phyloP scores from a whole-genome alignment of 352 stramenopile genomes.

The Phytophthora citricola region DNA sequence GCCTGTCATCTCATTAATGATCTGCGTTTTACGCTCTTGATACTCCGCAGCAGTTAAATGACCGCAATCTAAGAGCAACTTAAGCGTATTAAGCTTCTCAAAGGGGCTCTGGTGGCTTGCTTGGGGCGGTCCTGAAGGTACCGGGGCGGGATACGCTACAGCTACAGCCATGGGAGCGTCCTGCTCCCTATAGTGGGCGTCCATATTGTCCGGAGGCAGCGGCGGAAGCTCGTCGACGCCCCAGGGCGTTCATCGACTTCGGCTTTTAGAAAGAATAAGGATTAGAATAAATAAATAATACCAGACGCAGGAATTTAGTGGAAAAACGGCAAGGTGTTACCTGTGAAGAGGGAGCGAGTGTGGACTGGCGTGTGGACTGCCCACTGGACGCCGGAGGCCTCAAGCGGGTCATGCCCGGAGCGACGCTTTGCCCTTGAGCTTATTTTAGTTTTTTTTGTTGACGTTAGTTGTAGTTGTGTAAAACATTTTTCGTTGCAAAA shows the following conservation, averaged over 20 bases:
- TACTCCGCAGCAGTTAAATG: slow-evolving; percentile 84
- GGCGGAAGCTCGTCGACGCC: slow-evolving; percentile 21
- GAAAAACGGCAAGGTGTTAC: slow-evolving; percentile 11
- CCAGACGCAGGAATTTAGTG: slow-evolving; percentile 1
- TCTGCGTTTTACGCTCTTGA: slow-evolving; percentile 84
- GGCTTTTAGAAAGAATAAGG: not conserved
- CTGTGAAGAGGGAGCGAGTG: slow-evolving; percentile 16
- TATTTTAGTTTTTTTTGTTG: too few relatives aligned
- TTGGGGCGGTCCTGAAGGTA: not conserved
- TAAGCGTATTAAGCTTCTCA: slow-evolving; percentile 88
- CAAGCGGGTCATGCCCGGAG: slow-evolving; percentile 10
- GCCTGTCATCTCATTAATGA: slow-evolving; percentile 90
- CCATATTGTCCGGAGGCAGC: slow-evolving; percentile 18
- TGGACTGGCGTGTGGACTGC: slow-evolving; percentile 16
- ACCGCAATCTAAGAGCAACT: slow-evolving; percentile 79
- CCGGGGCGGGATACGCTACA: slow-evolving; percentile 26
- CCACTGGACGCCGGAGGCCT: slow-evolving; percentile 11
- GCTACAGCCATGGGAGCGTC: slow-evolving; percentile 29
- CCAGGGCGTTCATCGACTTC: slow-evolving; percentile 22
- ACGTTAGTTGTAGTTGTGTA: too few relatives aligned
- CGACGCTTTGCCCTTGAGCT: slow-evolving; percentile 9
- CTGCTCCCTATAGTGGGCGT: slow-evolving; percentile 14
- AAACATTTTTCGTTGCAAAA: too few relatives aligned
- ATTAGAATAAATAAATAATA: slow-evolving; percentile 1
- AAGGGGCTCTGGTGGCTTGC: slow-evolving; percentile 56